Percentiles rank a stretch among this genome's conserved stretches.
Conservation (phyloP, 1,139 yeast species). For the Wickerhamiella pararugosa region DNA sequence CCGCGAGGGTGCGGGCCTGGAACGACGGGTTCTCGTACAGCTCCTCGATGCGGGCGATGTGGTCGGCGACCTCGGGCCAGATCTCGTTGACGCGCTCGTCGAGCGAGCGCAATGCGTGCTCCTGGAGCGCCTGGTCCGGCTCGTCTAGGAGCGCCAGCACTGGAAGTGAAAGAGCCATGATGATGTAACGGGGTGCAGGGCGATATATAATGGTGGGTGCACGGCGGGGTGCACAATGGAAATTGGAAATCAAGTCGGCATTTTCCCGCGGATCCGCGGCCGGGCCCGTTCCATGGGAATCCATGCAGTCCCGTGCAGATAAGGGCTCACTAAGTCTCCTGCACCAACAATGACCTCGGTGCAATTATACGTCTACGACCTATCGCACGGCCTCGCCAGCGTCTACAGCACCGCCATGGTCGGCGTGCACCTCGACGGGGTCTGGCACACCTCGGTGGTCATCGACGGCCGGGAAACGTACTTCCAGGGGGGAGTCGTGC, state of each 20-base stretch:
- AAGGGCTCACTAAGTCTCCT: not conserved
- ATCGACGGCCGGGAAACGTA: constrained; percentile 39
- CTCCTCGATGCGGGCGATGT: constrained; percentile 72
- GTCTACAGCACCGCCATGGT: constrained; percentile 20
- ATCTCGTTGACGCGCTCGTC: constrained; percentile 75
- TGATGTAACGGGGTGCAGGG: constrained; percentile 7
- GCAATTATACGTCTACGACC: constrained; percentile 49
- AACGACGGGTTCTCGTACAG: constrained; percentile 74
- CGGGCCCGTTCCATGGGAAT: no score
- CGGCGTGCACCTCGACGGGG: constrained; percentile 36
- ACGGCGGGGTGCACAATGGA: not conserved
- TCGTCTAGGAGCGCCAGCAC: constrained; percentile 79
- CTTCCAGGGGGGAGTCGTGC: constrained; percentile 46
- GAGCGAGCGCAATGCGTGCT: constrained; percentile 72
- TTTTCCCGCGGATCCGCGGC: no score
- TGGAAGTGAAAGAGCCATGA: constrained; percentile 48
- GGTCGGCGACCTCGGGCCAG: constrained; percentile 97
- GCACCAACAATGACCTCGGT: constrained; percentile 20
- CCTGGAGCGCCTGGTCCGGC: constrained; percentile 58
- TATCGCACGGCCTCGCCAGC: constrained; percentile 35
- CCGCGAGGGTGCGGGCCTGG: constrained; percentile 69
- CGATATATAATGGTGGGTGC: not conserved
- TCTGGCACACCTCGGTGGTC: constrained; percentile 55
- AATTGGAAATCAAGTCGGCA: not conserved
- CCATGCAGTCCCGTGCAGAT: no score